Evolutionary conservation across 148 eudicot species (phyloP).

Genomic region (Chenopodium suecicum): DNA sequence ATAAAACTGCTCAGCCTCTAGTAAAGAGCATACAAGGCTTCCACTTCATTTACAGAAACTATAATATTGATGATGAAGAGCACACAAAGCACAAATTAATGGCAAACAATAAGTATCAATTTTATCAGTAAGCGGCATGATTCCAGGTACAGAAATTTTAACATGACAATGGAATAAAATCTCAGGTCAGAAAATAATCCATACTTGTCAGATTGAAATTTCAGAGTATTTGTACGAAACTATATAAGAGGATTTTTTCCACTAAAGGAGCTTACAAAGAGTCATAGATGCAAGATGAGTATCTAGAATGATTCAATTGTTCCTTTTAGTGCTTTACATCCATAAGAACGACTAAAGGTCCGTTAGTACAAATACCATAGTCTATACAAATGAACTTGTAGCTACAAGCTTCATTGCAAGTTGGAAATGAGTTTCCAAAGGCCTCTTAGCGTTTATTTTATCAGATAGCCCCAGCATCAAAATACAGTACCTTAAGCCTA

Average conservation of each 20-base stretch:
- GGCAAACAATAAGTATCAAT: not conserved
- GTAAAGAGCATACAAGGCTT: constrained; percentile 33
- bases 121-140: not conserved
- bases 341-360: constrained; percentile 12
- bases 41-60: constrained; percentile 44
- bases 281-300: constrained; percentile 33
- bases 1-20: constrained; percentile 35
- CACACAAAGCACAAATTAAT: not conserved
- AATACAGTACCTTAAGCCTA: not conserved
- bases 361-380: not conserved
- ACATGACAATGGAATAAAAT: not conserved
- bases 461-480: not conserved
- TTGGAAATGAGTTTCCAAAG: not conserved
- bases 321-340: constrained; percentile 28
- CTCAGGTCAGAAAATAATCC: not conserved
- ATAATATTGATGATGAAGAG: not conserved
- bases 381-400: not conserved
- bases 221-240: not conserved
- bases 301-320: not conserved
- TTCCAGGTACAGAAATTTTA: not conserved
- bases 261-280: not conserved
- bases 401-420: not conserved
- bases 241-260: not conserved
- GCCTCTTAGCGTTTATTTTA: not conserved
- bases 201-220: not conserved